Percentiles rank a stretch among this genome's conserved stretches.
phyloP scores from a whole-genome alignment of 2,329 filamentous ascomycete species.

The Arthrobotrys entomopaga region DNA sequence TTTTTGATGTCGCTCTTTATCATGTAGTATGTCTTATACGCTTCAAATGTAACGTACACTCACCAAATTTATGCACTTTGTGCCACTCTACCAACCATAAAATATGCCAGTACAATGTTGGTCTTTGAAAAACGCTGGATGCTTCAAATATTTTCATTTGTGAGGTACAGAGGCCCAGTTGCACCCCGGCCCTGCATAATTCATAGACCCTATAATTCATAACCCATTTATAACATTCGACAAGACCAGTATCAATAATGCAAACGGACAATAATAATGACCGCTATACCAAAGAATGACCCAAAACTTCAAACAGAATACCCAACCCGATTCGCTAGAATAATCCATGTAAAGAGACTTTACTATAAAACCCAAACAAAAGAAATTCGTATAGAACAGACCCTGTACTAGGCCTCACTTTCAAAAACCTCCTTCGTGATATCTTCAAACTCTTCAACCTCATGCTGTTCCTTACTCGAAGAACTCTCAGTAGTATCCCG shows the following conservation, averaged over 20 bases:
- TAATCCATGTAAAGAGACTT: no score
- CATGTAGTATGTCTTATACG: conserved; percentile 7
- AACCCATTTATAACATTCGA: no score
- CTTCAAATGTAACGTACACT: not conserved
- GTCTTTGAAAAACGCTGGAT: no score
- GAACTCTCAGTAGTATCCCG: not conserved
- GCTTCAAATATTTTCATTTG: no score
- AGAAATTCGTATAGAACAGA: not conserved
- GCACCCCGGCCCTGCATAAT: no score
- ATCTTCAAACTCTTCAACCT: conserved; percentile 19
- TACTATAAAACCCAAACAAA: not conserved
- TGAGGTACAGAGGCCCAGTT: no score
- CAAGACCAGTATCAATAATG: no score
- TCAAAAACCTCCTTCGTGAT: conserved; percentile 11
- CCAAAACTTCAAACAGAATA: not conserved
- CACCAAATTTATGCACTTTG: not conserved
- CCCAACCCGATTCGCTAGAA: not conserved
- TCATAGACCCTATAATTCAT: no score
- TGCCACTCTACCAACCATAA: no score
- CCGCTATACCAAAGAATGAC: not conserved
- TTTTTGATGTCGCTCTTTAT: not conserved
- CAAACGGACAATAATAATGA: not conserved
- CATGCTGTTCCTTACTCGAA: not conserved
- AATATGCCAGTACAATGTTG: no score
- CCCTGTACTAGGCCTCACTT: not conserved